Base-by-base conservation (phyloP, 1,284 basidiomycete genomes). In the Vanrija humicola region DNA sequence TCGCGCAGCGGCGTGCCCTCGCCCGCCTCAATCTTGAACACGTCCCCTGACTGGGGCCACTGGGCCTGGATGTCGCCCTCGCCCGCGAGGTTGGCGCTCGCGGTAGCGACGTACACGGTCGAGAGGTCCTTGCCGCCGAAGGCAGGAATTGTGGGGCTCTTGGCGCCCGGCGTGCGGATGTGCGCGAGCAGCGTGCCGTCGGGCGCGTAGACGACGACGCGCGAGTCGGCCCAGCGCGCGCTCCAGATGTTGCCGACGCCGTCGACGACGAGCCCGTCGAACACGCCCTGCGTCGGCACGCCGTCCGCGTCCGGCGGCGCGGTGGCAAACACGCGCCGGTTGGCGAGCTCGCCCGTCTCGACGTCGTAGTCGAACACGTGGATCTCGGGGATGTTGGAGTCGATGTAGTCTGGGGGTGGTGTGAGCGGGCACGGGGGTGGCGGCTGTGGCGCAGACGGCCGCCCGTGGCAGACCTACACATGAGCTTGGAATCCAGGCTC, bases 241-340 rank as follows among this genome's bases (percentile, higher is more conserved):
- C 65, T 70, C 74, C 74, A 77, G 5, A 78, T 54, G 46, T 72
- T 73, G 9, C 74, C 76, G 0, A 63, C 49, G 1, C 66, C 68
- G 50, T 77, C 76, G 38, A 74, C 64, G 21, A 68, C 67, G 9
- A 78, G 59, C 1, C 76, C 75, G 54, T 78, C 76, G 34, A 68
- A 76, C 12, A 64, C 56, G 8, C 72, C 73, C 23, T 54, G 49
- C 3, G 64, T 56, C 2, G 61, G 60, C 7, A 53, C 26, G n/a
- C 48, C 54, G 18, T 59, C 55, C 19, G 58, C 43, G 0, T 57
- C 54, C 1, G 67, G 55, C 6, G 64, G 61, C 6, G 63, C 48
- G 5, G 51, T 42, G 6, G 58, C 68, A 50, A 77, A 67, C 5
- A 45, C 39, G 1, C 64, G 59, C 3, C 59, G 54, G 56, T 72